A percentile compares a stretch with the other conserved stretches of the same genome.
Conservation (phyloP, 768 basidiomycete genomes). For the Termitomyces sp. region DNA sequence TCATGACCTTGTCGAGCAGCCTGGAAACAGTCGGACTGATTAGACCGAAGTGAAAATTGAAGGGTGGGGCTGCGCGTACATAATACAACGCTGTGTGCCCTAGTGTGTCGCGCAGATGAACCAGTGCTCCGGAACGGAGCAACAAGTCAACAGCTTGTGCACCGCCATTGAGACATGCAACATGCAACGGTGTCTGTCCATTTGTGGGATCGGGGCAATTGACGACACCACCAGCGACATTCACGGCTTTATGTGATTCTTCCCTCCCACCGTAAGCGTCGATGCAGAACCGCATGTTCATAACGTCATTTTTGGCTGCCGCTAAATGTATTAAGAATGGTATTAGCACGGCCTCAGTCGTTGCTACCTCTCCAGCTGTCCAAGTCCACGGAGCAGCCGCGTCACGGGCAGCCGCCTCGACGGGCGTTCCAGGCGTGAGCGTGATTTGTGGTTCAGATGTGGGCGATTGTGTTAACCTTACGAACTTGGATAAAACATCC, state of each 20-base stretch:
- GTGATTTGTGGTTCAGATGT: conserved; percentile 29
- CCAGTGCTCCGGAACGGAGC: conserved; percentile 69
- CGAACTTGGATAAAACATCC: conserved; percentile 59
- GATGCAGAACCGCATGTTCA: conserved; percentile 58
- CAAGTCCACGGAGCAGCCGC: conserved; percentile 67
- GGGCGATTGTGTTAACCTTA: conserved; percentile 47
- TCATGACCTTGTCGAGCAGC: conserved; percentile 71
- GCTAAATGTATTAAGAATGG: conserved; percentile 80
- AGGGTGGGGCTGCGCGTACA: conserved; percentile 26
- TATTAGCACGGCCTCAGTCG: conserved; percentile 63
- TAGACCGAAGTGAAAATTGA: neutral
- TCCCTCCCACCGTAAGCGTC: conserved; percentile 21
- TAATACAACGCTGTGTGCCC: conserved; percentile 86
- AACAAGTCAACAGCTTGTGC: conserved; percentile 38
- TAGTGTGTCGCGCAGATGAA: conserved; percentile 73
- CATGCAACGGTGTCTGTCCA: conserved; percentile 72
- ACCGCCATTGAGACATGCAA: conserved; percentile 69
- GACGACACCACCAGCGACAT: conserved; percentile 61
- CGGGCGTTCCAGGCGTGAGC: conserved; percentile 28
- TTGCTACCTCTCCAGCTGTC: conserved; percentile 71
- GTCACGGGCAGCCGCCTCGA: conserved; percentile 34
- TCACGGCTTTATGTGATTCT: conserved; percentile 24
- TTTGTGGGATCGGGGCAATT: conserved; percentile 69
- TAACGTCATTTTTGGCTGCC: conserved; percentile 62
- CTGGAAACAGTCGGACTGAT: conserved; percentile 27